Base-by-base conservation (phyloP, 2,329 filamentous ascomycete species). In the Ascochyta lentis region DNA sequence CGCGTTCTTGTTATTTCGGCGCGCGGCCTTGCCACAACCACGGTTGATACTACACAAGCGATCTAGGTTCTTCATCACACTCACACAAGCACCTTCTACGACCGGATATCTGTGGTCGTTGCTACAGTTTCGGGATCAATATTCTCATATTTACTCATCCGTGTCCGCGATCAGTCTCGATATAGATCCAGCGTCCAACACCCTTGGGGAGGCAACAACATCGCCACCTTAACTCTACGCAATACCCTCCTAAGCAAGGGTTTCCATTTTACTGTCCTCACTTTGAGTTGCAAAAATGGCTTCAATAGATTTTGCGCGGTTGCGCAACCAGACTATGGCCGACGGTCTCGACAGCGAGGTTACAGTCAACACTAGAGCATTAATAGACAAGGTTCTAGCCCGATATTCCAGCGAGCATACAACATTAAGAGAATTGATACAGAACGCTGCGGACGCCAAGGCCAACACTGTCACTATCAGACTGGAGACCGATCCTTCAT, bases 371-470 rank as follows among this genome's bases (percentile, higher is more conserved):
- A 99, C 95, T 44, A 85, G 96, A 70, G 95, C 95, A 39, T 78
- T 99, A 67, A 99, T 99, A 72, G 96, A 98, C 79, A 99, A 99
- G 77, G 94, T 99, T 10, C 84, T 99, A 45, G 95, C 95, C 9
- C 85, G 95, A 71, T 99, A 99, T 74, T 96, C 93, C 2, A 94
- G 95, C 67, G 96, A 99, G 80, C 97, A 94, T 89, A 87, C 85
- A 12, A 87, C 86, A 12, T 79, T 99, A 16, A 87, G 95, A 81
- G 95, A 99, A 75, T 87, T 99, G 58, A 92, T 99, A 40, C 95
- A 99, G 72, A 99, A 99, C 74, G 95, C 95, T n/a, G 94, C 95
- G 61, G 95, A 99, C 79, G 95, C 95, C 22, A 91, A 93, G 71
- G 95, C 95, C 43, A 90, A 88, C 15, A 93, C 87, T 52, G 94